phyloP scores from a whole-genome alignment of 2,329 filamentous ascomycete genomes.

The Exophiala sp. region DNA sequence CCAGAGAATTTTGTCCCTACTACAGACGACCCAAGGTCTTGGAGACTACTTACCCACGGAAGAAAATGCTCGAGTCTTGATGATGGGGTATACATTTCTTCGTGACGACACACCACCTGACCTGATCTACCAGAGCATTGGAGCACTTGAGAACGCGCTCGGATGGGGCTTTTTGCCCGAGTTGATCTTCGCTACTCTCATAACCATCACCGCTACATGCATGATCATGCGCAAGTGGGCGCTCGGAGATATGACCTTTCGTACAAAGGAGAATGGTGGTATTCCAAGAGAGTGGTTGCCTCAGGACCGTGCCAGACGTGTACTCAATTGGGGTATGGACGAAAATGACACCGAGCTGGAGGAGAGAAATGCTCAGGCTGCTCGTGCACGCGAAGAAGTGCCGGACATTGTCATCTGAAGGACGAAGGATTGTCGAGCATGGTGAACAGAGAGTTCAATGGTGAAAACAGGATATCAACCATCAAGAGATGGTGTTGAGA shows the following conservation, averaged over 20 bases:
- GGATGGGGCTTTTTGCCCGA: neutral
- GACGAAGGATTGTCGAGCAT: too few relatives aligned
- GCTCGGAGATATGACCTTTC: constrained; percentile 1
- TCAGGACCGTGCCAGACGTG: neutral
- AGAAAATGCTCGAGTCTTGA: constrained; percentile 16
- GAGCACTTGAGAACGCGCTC: constrained; percentile 8
- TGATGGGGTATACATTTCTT: constrained; percentile 20
- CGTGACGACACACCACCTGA: neutral
- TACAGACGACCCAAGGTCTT: neutral
- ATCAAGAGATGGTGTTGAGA: too few relatives aligned
- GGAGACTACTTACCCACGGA: neutral
- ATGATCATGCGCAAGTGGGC: constrained; percentile 7
- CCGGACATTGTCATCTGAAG: too few relatives aligned
- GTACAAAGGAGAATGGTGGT: neutral
- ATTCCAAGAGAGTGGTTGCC: constrained; percentile 8
- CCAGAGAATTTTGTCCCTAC: constrained; percentile 1
- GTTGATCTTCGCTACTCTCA: neutral
- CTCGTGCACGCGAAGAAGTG: too few relatives aligned
- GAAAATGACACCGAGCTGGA: too few relatives aligned
- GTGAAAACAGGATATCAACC: too few relatives aligned
- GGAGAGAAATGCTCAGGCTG: too few relatives aligned
- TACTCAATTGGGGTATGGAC: too few relatives aligned
- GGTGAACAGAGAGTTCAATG: too few relatives aligned
- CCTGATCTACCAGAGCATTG: constrained; percentile 9
- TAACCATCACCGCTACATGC: neutral